phyloP scores from a whole-genome alignment of 2,329 filamentous ascomycete genomes.

The Calonectria montana region DNA sequence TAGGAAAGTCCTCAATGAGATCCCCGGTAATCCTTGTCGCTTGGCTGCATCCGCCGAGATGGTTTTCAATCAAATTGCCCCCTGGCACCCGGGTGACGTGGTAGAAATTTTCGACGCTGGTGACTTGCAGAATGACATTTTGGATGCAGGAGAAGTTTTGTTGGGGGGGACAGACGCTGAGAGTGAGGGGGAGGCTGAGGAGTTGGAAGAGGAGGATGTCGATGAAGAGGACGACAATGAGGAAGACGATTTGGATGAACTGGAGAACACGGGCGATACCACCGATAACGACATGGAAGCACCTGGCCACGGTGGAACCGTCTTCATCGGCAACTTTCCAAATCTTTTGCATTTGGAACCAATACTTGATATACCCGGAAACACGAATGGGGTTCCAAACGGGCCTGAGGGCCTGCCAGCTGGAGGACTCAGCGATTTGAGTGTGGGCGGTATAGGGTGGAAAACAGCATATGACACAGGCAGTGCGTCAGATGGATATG shows the following conservation, averaged over 20 bases:
- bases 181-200: slow-evolving; percentile 30
- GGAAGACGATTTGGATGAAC: slow-evolving; percentile 31
- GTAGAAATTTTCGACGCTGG: slow-evolving; percentile 22
- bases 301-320: background rate
- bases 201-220: slow-evolving; percentile 32
- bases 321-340: background rate
- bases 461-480: background rate
- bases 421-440: background rate
- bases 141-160: slow-evolving; percentile 27
- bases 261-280: slow-evolving; percentile 32
- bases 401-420: background rate
- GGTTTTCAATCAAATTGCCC: slow-evolving; percentile 26
- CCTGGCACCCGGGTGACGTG: slow-evolving; percentile 19
- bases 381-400: background rate
- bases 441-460: background rate
- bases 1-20: slow-evolving; percentile 34
- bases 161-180: slow-evolving; percentile 34
- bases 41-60: slow-evolving; percentile 3
- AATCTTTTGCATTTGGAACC: background rate
- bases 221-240: slow-evolving; percentile 30
- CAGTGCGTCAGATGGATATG: background rate
- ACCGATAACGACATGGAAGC: slow-evolving; percentile 29
- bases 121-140: slow-evolving; percentile 25
- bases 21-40: slow-evolving; percentile 48
- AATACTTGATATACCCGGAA: background rate